Evolutionary conservation across 2,329 filamentous ascomycete species (phyloP).

Genomic region (Rutstroemia sp.): DNA sequence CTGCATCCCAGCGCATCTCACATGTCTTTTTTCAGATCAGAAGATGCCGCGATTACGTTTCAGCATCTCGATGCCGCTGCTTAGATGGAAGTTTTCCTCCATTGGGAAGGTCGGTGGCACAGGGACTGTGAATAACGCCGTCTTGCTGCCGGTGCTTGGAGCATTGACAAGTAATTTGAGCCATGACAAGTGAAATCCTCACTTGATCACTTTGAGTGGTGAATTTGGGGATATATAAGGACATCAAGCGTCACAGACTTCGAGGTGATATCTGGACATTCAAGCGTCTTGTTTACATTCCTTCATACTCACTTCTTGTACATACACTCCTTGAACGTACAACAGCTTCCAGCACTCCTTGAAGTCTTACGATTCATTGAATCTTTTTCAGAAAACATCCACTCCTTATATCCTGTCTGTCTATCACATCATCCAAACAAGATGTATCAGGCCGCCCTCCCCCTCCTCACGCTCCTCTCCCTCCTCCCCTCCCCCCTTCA

Average conservation of each 20-base stretch:
- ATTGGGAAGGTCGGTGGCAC: background rate
- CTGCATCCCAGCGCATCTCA: background rate
- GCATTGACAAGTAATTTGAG: background rate
- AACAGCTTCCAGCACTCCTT: background rate
- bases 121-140: background rate
- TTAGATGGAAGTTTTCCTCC: background rate
- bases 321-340: conserved; percentile 2
- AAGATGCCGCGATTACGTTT: conserved; percentile 2
- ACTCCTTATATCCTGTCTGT: background rate
- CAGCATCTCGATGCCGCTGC: background rate
- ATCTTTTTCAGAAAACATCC: background rate
- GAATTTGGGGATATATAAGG: background rate
- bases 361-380: background rate
- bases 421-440: background rate
- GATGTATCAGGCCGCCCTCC: background rate
- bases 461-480: background rate
- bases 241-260: background rate
- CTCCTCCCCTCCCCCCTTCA: background rate
- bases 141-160: background rate
- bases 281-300: background rate
- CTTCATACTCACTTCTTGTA: background rate
- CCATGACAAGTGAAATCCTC: background rate
- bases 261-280: background rate
- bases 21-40: conserved; percentile 6
- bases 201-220: background rate